Evolutionary conservation across 371 early-diverging fungal species (phyloP).

Genomic region (Mucor lusitanicus): DNA sequence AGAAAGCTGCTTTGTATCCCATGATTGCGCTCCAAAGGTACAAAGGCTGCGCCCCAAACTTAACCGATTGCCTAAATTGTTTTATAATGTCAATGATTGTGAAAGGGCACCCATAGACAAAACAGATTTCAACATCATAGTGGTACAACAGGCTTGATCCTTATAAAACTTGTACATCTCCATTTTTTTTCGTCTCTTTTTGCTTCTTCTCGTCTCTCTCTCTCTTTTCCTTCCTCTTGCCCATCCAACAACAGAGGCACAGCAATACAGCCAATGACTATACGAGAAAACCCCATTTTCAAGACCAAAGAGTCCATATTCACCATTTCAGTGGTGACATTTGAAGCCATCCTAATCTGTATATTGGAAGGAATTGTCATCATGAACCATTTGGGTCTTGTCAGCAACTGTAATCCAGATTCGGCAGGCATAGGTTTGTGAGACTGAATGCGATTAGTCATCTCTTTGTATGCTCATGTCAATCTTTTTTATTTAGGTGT

Average conservation of each 20-base stretch:
- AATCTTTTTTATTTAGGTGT: conserved; percentile 31
- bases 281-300: conserved; percentile 26
- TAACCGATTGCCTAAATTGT: not conserved
- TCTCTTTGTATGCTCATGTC: not conserved
- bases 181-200: not conserved
- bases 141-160: not conserved
- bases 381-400: conserved; percentile 40
- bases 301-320: conserved; percentile 32
- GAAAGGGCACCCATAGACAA: not conserved
- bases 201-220: not conserved
- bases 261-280: conserved; percentile 9
- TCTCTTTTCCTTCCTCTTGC: not conserved
- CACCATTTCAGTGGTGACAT: conserved; percentile 31
- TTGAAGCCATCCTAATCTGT: conserved; percentile 41
- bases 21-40: not conserved
- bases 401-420: conserved; percentile 30
- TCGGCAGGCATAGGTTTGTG: conserved; percentile 13
- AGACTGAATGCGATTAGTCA: not conserved
- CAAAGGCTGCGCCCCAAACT: conserved; percentile 8
- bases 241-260: not conserved
- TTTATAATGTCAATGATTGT: not conserved
- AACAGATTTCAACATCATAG: not conserved
- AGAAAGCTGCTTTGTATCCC: not conserved
- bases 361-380: conserved; percentile 49
- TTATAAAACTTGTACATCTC: not conserved